Evolutionary conservation across 2,329 filamentous ascomycete genomes (phyloP).

Genomic region (Elsinoe ampelina): DNA sequence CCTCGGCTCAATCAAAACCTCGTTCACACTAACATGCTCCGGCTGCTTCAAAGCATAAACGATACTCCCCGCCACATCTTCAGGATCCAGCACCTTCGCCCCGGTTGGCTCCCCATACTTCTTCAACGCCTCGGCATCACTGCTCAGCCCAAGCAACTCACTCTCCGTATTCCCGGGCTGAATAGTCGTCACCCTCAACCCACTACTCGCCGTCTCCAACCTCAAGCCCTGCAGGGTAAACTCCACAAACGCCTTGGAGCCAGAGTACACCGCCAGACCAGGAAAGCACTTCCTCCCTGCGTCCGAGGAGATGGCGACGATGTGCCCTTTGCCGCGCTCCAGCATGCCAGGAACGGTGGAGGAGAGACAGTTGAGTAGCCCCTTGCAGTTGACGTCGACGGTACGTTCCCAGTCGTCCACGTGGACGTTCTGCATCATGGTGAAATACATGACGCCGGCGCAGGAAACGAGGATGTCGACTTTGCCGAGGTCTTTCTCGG

Average conservation of each 20-base stretch:
- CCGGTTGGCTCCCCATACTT: slow-evolving; percentile 69
- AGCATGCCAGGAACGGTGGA: slow-evolving; percentile 64
- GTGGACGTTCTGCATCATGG: slow-evolving; percentile 70
- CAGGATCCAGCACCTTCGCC: slow-evolving; percentile 62
- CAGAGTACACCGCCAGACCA: slow-evolving; percentile 71
- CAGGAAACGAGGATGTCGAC: slow-evolving; percentile 73
- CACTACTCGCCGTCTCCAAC: slow-evolving; percentile 65
- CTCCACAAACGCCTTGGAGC: slow-evolving; percentile 78
- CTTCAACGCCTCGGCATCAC: slow-evolving; percentile 65
- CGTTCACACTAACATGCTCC: slow-evolving; percentile 67
- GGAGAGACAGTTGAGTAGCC: slow-evolving; percentile 62
- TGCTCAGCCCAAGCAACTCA: slow-evolving; percentile 64
- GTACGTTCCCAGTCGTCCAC: slow-evolving; percentile 71
- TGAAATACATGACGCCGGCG: slow-evolving; percentile 82
- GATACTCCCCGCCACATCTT: slow-evolving; percentile 64
- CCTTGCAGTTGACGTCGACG: slow-evolving; percentile 81
- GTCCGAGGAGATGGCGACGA: slow-evolving; percentile 74
- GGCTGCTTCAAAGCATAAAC: slow-evolving; percentile 67
- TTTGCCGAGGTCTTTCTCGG: slow-evolving; percentile 55
- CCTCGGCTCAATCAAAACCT: slow-evolving; percentile 67
- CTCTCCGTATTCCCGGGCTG: slow-evolving; percentile 72
- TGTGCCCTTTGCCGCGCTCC: slow-evolving; percentile 57
- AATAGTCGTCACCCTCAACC: slow-evolving; percentile 62
- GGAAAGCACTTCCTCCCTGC: slow-evolving; percentile 76
- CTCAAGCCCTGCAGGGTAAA: slow-evolving; percentile 67